Base-by-base conservation (phyloP, 768 basidiomycete genomes). In the Ramaria sp. region DNA sequence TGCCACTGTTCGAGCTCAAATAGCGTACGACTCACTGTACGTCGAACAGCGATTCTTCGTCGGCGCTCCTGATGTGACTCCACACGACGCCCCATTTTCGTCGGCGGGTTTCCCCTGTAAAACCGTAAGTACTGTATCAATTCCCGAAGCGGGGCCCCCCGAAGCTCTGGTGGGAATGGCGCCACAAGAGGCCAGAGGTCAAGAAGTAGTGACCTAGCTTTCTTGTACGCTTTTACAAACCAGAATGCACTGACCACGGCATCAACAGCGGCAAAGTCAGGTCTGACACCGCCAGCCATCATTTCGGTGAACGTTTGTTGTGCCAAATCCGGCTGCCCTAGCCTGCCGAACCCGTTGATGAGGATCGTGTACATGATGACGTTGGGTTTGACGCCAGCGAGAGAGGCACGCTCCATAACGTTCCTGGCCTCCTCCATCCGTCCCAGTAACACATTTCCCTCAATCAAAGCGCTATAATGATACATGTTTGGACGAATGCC, bases 301-400 rank as follows among this genome's bases (percentile, higher is more conserved):
- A 92, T 88, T 37, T 71, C 66, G 32, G 73, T 73, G 62, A 88
- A 90, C 24, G 72, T 67, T 30, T 64, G 66, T 59, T 77, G 66
- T 0, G 85, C 85, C 25, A 67, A 63, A 3, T 69, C 67, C 5
- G 84, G 78, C 30, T 79, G 67, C 13, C 78, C 76, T 50, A 73
- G 71, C n/a, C 78, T 77, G 20, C 78, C 84, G 64, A 83, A 77
- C 2, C 85, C 88, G 34, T 74, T 71, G 60, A 93, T 82, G 57
- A 93, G 74, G 57, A 83, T 81, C 24, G 88, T 90, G 71, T 81
- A 86, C 75, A 87, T 79, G 43, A 82, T 75, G 18, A 78, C 73
- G 59, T 82, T 80, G 20, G 82, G 77, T 22, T 70, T 65, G 56
- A 84, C 64, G 24, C 81, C 79, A 4, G 73, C 71, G 38, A 69